phyloP scores from a whole-genome alignment of 306 rosid species.

The Luffa aegyptiaca region DNA sequence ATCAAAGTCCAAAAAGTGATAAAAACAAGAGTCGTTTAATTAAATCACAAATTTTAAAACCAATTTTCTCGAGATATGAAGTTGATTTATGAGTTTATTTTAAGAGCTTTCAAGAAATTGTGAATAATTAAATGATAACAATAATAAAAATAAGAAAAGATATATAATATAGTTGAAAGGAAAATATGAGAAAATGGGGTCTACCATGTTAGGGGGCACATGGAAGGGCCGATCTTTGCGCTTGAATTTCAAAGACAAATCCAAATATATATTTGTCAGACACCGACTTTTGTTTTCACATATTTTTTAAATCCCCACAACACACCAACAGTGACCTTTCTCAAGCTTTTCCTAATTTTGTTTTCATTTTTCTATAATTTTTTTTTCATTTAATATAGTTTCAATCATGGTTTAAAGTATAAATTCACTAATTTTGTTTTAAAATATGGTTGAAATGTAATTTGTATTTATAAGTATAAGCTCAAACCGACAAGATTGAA shows the following conservation, averaged over 20 bases:
- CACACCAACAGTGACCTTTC: not conserved
- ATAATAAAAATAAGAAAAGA: not conserved
- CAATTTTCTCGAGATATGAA: not conserved
- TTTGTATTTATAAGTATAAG: not conserved
- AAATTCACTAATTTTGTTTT: not conserved
- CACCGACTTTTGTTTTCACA: conserved; percentile 6
- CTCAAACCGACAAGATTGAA: not conserved
- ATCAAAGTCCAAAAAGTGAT: not conserved
- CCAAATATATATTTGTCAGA: conserved; percentile 2
- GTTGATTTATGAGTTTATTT: not conserved
- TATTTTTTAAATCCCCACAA: not conserved
- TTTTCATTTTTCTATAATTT: not conserved
- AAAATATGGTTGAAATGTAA: not conserved
- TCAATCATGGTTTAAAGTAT: not conserved
- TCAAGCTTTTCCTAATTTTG: not conserved
- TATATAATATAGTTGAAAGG: not conserved
- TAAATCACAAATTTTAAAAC: not conserved
- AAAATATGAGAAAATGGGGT: not conserved
- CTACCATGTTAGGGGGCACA: conserved; percentile 7
- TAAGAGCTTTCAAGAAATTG: not conserved
- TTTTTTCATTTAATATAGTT: not conserved
- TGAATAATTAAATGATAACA: not conserved
- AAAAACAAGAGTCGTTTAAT: not conserved
- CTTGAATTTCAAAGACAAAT: not conserved
- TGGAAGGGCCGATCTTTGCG: conserved; percentile 6